Evolutionary conservation across 2,329 filamentous ascomycete species (phyloP), one percentile per base, ranked within the genome.

Genomic region (Aspergillus awamori): DNA sequence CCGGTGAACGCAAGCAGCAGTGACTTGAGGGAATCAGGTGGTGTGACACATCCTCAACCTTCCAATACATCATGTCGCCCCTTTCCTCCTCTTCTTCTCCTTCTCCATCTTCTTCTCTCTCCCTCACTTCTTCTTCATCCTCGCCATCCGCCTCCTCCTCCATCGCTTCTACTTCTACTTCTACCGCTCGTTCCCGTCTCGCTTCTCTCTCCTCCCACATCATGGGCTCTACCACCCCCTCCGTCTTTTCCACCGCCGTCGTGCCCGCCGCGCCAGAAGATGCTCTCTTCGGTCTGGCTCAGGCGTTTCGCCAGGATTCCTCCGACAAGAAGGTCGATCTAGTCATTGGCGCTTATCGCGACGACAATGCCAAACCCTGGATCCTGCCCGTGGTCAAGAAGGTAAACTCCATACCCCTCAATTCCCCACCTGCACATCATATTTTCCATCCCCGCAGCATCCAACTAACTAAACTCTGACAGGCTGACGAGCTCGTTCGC

Each of bases 301-400:
- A 90, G 65, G 93, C 92, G 63, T 99, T 89, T 83, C 88, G 88
- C 73, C 90, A 90, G 65, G 95, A 99, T 74, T 80, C 86, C 17
- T 84, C 81, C 59, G 77, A 84, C 60, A 87, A 91, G 78, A 99
- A 99, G 82, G 90, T 99, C 67, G 95, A 99, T 80, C 80, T 99
- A 79, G 93, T 95, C 76, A 86, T 98, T 81, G 95, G 95, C 70
- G 95, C 95, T 61, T 99, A 99, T 81, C 86, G 95, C 76, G 95
- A 97, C 74, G 85, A 98, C 81, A 90, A 93, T 75, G 94, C 93
- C 63, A 98, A 98, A 83, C 95, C 95, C 3, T 99, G 95, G 95
- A 88, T 99, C 64, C 81, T 99, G 65, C 94, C 95, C 20, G 94
- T 98, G 2, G 94, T 98, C 64, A 96, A 92, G 82, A 96, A 96